phyloP scores from a whole-genome alignment of 768 basidiomycete species.

The Baorangia bicolor region DNA sequence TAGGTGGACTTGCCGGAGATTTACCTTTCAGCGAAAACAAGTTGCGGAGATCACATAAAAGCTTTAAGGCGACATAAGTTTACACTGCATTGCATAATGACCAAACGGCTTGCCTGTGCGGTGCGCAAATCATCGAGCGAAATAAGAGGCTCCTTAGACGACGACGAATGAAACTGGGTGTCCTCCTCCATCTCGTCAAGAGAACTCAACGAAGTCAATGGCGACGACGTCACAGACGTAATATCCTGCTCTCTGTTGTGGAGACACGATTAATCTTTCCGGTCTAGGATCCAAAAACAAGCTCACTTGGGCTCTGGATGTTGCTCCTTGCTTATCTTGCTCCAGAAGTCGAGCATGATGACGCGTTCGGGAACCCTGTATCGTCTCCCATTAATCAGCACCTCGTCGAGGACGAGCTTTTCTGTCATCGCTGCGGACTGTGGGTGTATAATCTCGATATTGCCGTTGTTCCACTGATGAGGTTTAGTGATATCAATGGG shows the following conservation, averaged over 20 bases:
- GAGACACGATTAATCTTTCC: neutral
- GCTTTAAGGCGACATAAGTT: conserved; percentile 28
- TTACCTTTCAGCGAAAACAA: conserved; percentile 15
- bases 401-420: conserved; percentile 71
- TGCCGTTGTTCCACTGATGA: conserved; percentile 84
- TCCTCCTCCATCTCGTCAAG: conserved; percentile 56
- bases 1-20: neutral
- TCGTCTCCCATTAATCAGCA: conserved; percentile 82
- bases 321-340: conserved; percentile 57
- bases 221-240: conserved; percentile 64
- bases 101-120: conserved; percentile 49
- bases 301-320: conserved; percentile 44
- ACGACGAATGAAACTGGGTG: conserved; percentile 23
- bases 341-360: conserved; percentile 95
- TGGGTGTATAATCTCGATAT: conserved; percentile 80
- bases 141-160: conserved; percentile 26
- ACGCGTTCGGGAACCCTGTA: conserved; percentile 92
- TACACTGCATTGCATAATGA: conserved; percentile 1
- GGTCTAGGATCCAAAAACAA: neutral
- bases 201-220: conserved; percentile 72
- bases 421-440: conserved; percentile 47
- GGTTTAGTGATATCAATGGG: conserved; percentile 76
- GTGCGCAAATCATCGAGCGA: conserved; percentile 52
- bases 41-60: conserved; percentile 40
- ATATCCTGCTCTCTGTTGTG: conserved; percentile 19